These are phyloP conservation scores for Ophiosphaerella korrae DNA, from an alignment of 2,329 filamentous ascomycete species.

Conservation along the genomic window DNA sequence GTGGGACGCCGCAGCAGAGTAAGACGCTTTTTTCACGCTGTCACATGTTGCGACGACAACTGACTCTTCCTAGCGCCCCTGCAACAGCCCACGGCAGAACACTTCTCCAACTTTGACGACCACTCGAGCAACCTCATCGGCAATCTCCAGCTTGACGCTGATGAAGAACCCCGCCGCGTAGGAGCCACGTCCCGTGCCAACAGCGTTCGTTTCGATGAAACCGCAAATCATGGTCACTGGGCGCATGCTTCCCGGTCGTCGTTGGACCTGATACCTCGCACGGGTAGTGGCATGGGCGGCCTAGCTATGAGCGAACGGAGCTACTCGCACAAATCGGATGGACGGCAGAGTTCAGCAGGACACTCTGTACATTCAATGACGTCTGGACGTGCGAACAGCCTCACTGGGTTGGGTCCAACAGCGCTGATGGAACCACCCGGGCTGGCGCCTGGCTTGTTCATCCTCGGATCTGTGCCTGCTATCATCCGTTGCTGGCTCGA, in stretches of 20 bases:
- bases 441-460: constrained; percentile 81
- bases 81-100: constrained; percentile 78
- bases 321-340: constrained; percentile 93
- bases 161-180: constrained; percentile 83
- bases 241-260: constrained; percentile 81
- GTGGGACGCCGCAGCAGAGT: constrained; percentile 88
- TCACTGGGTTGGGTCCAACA: constrained; percentile 70
- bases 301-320: constrained; percentile 87
- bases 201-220: constrained; percentile 97
- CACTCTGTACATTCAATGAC: constrained; percentile 78
- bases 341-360: constrained; percentile 89
- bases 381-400: constrained; percentile 82
- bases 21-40: constrained; percentile 34
- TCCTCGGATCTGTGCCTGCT: constrained; percentile 86
- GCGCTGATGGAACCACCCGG: constrained; percentile 74
- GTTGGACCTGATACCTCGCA: constrained; percentile 79
- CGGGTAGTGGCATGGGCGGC: constrained; percentile 77
- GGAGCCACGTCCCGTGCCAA: constrained; percentile 91
- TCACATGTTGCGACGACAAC: not conserved
- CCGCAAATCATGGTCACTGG: constrained; percentile 89
- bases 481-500: constrained; percentile 97
- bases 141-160: constrained; percentile 81
- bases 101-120: constrained; percentile 89
- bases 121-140: constrained; percentile 79
- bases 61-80: constrained; percentile 66